Evolutionary conservation across 306 rosid species (phyloP).

Genomic region (Psophocarpus tetragonolobus): DNA sequence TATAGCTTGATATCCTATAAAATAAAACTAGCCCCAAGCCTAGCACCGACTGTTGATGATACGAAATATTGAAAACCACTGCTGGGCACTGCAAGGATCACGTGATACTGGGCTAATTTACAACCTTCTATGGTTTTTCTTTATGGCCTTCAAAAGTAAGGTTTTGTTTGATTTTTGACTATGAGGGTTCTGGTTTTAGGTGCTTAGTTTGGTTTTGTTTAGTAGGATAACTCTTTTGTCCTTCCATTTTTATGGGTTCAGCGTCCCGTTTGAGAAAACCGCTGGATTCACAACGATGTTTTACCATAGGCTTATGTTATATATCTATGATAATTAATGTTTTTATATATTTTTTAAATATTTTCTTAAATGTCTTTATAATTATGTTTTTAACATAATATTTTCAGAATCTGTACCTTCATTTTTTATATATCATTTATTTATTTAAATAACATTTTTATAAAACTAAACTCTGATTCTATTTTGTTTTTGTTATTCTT

Average conservation of each 20-base stretch:
- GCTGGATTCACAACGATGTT: not conserved
- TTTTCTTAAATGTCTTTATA: too few species aligned
- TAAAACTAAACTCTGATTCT: too few species aligned
- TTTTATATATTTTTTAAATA: too few species aligned
- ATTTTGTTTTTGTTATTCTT: too few species aligned
- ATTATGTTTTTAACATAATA: too few species aligned
- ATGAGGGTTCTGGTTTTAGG: not conserved
- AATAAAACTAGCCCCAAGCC: not conserved
- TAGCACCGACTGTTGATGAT: not conserved
- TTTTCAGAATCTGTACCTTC: too few species aligned
- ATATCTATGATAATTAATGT: too few species aligned
- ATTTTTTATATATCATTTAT: too few species aligned
- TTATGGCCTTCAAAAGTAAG: not conserved
- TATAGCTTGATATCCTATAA: not conserved
- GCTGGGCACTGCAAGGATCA: not conserved
- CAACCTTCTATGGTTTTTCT: not conserved
- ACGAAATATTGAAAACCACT: constrained; percentile 20
- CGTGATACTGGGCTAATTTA: not conserved
- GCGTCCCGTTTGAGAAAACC: not conserved
- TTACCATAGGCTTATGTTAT: not conserved
- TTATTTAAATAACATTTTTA: too few species aligned
- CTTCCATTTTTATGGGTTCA: not conserved
- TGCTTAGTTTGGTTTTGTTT: not conserved
- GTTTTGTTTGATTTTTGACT: not conserved
- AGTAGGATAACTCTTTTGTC: not conserved